These are phyloP conservation scores for Coffea humblotiana DNA, from an alignment of 305 asterid genomes.

Conservation along the genomic window DNA sequence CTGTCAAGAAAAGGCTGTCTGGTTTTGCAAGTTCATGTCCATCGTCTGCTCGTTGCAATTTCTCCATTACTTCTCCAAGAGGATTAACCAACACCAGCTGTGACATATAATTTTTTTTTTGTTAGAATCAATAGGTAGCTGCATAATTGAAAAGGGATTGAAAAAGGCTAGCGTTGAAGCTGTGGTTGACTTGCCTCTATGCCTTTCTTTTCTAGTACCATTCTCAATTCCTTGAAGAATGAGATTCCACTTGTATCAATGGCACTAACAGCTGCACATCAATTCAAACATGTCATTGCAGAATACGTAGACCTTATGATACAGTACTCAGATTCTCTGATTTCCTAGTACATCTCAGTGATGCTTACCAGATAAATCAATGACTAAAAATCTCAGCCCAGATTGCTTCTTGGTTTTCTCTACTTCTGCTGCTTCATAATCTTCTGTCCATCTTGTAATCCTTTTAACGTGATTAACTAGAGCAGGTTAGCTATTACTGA, in stretches of 20 bases:
- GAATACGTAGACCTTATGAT: neutral
- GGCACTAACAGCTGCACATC: slow-evolving; percentile 65
- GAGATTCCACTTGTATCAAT: slow-evolving; percentile 80
- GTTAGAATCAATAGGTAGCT: slow-evolving; percentile 9
- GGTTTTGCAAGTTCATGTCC: slow-evolving; percentile 46
- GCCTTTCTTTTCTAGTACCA: slow-evolving; percentile 54
- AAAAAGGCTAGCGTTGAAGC: neutral
- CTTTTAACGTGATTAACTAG: slow-evolving; percentile 27
- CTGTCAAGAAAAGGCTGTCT: slow-evolving; percentile 72
- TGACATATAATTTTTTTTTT: neutral
- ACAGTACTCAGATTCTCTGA: neutral
- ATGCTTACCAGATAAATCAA: slow-evolving; percentile 73
- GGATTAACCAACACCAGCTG: slow-evolving; percentile 93
- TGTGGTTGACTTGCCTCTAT: slow-evolving; percentile 56
- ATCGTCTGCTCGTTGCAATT: slow-evolving; percentile 57
- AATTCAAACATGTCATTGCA: neutral
- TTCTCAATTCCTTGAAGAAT: slow-evolving; percentile 71
- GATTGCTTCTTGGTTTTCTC: slow-evolving; percentile 28
- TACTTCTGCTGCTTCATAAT: slow-evolving; percentile 44
- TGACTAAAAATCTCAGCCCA: slow-evolving; percentile 53
- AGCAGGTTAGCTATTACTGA: neutral
- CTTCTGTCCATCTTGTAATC: slow-evolving; percentile 81
- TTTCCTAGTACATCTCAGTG: neutral
- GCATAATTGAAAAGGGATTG: neutral
- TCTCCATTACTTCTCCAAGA: slow-evolving; percentile 75